Evolutionary conservation across 805 yeast genomes (phyloP).

Genomic region (Saturnispora sekii): DNA sequence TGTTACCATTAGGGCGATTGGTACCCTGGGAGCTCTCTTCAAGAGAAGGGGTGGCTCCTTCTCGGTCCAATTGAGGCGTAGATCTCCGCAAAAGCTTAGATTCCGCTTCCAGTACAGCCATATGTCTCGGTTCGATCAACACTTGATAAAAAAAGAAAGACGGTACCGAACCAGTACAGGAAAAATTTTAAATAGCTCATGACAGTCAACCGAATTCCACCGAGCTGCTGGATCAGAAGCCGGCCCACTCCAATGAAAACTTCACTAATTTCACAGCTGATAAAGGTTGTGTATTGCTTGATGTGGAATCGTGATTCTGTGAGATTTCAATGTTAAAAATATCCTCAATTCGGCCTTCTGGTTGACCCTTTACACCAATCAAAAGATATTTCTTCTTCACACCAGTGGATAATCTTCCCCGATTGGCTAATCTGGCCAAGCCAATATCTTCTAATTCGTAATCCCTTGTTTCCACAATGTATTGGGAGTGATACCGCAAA

Average conservation of each 20-base stretch:
- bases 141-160: not conserved
- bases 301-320: too few relatives aligned
- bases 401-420: conserved; percentile 89
- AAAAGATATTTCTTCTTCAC: conserved; percentile 81
- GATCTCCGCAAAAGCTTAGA: not conserved
- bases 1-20: too few relatives aligned
- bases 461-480: conserved; percentile 48
- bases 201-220: not conserved
- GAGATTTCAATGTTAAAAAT: too few relatives aligned
- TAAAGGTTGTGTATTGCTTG: conserved; percentile 8
- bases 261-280: conserved; percentile 14
- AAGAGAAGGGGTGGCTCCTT: too few relatives aligned
- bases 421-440: conserved; percentile 53
- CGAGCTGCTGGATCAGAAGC: conserved; percentile 55
- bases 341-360: not conserved
- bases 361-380: conserved; percentile 26
- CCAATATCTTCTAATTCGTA: conserved; percentile 43
- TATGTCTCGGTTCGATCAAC: not conserved
- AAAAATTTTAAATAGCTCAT: not conserved
- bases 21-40: too few relatives aligned
- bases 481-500: conserved; percentile 78
- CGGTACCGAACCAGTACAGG: too few relatives aligned
- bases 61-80: not conserved
- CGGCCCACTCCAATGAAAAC: conserved; percentile 93
- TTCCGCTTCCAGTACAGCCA: not conserved